These are phyloP conservation scores for Amanita pallidorosea DNA, from an alignment of 768 basidiomycete genomes.

Conservation along the genomic window DNA sequence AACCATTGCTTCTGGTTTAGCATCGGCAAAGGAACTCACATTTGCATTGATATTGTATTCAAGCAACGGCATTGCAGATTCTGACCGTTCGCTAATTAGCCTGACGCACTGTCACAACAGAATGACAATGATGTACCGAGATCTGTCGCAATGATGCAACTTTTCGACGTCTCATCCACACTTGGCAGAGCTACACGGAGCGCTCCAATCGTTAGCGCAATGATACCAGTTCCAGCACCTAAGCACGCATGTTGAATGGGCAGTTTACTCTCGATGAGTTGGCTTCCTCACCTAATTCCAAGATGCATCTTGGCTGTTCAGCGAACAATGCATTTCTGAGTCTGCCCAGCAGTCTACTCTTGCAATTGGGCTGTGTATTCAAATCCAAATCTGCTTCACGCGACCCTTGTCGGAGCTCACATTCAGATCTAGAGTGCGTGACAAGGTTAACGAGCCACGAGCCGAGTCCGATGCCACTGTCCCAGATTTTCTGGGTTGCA, in stretches of 20 bases:
- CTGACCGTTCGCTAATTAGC: slow-evolving; percentile 23
- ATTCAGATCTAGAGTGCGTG: neutral
- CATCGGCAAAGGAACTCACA: slow-evolving; percentile 19
- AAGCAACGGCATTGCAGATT: slow-evolving; percentile 72
- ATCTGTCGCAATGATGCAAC: slow-evolving; percentile 55
- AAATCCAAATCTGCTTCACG: neutral
- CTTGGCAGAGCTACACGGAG: slow-evolving; percentile 29
- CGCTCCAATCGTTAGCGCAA: slow-evolving; percentile 54
- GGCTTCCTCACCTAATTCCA: slow-evolving; percentile 59
- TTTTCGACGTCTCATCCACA: slow-evolving; percentile 3
- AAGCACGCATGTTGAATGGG: neutral
- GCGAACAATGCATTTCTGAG: slow-evolving; percentile 30
- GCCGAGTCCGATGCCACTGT: slow-evolving; percentile 80
- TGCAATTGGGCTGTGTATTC: neutral
- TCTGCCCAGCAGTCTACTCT: slow-evolving; percentile 4
- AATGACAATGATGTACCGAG: slow-evolving; percentile 39
- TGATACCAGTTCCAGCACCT: slow-evolving; percentile 85
- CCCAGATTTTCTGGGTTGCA: slow-evolving; percentile 86
- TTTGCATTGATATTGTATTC: slow-evolving; percentile 55
- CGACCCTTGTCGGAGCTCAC: neutral
- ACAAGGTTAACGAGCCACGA: slow-evolving; percentile 52
- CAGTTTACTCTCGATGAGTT: neutral
- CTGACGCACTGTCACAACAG: neutral
- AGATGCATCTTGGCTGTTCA: slow-evolving; percentile 25
- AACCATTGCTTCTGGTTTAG: slow-evolving; percentile 21